A percentile compares a stretch with the other conserved stretches of the same genome.
phyloP scores from a whole-genome alignment of 441 rosid genomes.

The Eugenia klotzschiana region DNA sequence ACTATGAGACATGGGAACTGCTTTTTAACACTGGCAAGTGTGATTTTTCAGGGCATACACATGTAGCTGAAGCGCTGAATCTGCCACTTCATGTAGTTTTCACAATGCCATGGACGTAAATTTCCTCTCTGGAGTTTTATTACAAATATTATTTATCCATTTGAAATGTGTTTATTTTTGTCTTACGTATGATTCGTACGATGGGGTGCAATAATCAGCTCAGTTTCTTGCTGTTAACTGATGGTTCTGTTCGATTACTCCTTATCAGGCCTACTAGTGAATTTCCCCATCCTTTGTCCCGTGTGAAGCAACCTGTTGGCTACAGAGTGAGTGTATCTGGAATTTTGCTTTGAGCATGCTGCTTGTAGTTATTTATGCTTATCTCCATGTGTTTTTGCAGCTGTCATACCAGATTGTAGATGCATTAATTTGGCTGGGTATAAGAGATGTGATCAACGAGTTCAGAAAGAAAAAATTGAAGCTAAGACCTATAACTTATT shows the following conservation, averaged over 20 bases:
- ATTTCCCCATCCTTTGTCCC: conserved; percentile 35
- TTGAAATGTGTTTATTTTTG: neutral
- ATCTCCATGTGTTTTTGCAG: conserved; percentile 6
- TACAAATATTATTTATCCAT: neutral
- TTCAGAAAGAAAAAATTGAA: conserved; percentile 28
- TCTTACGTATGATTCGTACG: neutral
- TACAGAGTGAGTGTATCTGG: conserved; percentile 18
- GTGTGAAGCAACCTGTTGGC: conserved; percentile 26
- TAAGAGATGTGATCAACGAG: conserved; percentile 28
- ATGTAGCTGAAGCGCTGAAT: conserved; percentile 30
- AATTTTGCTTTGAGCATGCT: neutral
- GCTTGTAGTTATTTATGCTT: neutral
- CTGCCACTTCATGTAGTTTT: conserved; percentile 32
- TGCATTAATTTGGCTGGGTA: conserved; percentile 29
- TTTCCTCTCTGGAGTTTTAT: neutral
- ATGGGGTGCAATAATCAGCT: neutral
- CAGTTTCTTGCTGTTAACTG: neutral
- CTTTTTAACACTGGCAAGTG: neutral
- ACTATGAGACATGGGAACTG: neutral
- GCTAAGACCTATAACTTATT: conserved; percentile 25
- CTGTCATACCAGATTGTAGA: conserved; percentile 41
- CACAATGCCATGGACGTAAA: conserved; percentile 51
- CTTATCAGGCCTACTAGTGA: conserved; percentile 30
- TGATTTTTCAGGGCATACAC: conserved; percentile 26
- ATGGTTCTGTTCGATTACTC: neutral